phyloP scores from a whole-genome alignment of 2,329 filamentous ascomycete species.

The Ceratocystis huliohia region DNA sequence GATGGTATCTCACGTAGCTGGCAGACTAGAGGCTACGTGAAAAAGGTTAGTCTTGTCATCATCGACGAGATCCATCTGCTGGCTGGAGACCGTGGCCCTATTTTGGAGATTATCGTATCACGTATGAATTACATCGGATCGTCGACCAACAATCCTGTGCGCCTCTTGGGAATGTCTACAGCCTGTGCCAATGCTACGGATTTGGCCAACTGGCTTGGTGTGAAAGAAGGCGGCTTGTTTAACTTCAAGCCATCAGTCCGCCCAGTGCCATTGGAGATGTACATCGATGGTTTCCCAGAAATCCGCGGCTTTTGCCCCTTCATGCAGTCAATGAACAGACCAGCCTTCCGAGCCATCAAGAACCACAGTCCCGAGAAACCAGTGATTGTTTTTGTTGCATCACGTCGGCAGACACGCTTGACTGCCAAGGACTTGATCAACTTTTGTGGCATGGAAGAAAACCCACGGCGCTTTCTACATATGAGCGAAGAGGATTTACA shows the following conservation, averaged over 20 bases:
- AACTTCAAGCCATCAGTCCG: conserved; percentile 97
- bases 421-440: conserved; percentile 96
- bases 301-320: conserved; percentile 89
- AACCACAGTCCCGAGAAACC: conserved; percentile 92
- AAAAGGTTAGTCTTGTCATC: conserved; percentile 88
- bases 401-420: conserved; percentile 81
- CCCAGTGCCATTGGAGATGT: conserved; percentile 88
- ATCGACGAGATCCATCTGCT: conserved; percentile 97
- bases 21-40: conserved; percentile 94
- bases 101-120: conserved; percentile 90
- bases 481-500: conserved; percentile 94
- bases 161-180: conserved; percentile 96
- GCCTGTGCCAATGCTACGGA: conserved; percentile 93
- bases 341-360: conserved; percentile 92
- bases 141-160: conserved; percentile 77
- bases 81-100: conserved; percentile 92
- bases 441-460: conserved; percentile 95
- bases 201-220: conserved; percentile 89
- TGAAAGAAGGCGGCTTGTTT: conserved; percentile 77
- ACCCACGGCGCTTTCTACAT: conserved; percentile 79
- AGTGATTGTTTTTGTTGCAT: conserved; percentile 96
- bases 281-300: conserved; percentile 94
- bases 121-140: conserved; percentile 98
- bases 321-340: conserved; percentile 99
- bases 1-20: conserved; percentile 98